phyloP scores from a whole-genome alignment of 78 protist genomes.

The slime mould (Dictyostelium discoideum) region DNA sequence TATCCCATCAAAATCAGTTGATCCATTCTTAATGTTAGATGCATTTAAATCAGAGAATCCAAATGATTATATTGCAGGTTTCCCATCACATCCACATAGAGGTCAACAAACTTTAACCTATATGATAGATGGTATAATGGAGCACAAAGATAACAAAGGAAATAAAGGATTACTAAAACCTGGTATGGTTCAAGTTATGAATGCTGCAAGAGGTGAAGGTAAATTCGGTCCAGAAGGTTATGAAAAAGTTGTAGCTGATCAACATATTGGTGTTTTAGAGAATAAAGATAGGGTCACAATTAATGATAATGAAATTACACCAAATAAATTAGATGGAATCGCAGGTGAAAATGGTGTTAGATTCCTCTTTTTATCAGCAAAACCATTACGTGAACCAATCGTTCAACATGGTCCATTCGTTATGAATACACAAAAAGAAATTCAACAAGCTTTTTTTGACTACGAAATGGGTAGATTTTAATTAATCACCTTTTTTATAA shows the following conservation, averaged over 20 bases:
- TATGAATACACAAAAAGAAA: constrained; percentile 89
- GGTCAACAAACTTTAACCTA: constrained; percentile 92
- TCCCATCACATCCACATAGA: constrained; percentile 90
- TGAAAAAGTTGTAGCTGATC: no score
- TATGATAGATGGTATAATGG: constrained; percentile 76
- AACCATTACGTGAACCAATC: constrained; percentile 83
- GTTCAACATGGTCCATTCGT: constrained; percentile 89
- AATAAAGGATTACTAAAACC: constrained; percentile 68
- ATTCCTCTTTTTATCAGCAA: constrained; percentile 17
- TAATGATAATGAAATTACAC: no score
- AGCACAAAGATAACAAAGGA: constrained; percentile 84
- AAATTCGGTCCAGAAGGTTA: no score
- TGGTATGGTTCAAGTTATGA: constrained; percentile 89
- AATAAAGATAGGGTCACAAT: no score
- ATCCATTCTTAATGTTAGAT: constrained; percentile 80
- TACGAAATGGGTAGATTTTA: constrained; percentile 58
- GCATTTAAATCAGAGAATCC: constrained; percentile 42
- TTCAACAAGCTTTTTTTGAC: constrained; percentile 83
- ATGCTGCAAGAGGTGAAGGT: constrained; percentile 91
- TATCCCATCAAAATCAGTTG: constrained; percentile 6
- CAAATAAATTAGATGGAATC: no score
- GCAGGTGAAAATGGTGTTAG: no score
- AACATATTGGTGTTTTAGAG: no score
- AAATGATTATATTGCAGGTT: constrained; percentile 80
- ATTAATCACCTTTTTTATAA: not conserved